Evolutionary conservation across 768 basidiomycete genomes (phyloP).

Genomic region (Wakefieldia striispora): DNA sequence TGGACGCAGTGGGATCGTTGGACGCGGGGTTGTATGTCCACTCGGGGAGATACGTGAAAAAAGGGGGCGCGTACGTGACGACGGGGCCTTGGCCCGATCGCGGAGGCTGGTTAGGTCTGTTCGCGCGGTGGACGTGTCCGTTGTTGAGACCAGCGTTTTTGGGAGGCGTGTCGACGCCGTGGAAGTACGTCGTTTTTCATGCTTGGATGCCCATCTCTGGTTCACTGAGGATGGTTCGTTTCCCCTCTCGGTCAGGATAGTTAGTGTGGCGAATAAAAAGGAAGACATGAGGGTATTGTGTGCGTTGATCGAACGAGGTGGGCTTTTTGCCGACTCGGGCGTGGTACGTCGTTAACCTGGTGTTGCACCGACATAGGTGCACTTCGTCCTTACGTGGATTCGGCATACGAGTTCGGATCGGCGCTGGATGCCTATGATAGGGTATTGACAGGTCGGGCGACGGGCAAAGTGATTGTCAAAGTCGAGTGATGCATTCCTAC

Average conservation of each 20-base stretch:
- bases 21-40: constrained; percentile 49
- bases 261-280: constrained; percentile 32
- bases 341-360: background rate
- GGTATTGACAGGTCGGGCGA: constrained; percentile 52
- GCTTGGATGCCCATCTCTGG: background rate
- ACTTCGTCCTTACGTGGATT: constrained; percentile 57
- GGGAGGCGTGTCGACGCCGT: constrained; percentile 50
- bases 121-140: background rate
- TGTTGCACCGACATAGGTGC: constrained; percentile 34
- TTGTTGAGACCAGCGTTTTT: constrained; percentile 43
- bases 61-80: constrained; percentile 51
- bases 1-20: constrained; percentile 55
- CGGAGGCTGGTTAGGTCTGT: constrained; percentile 16
- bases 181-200: constrained; percentile 36
- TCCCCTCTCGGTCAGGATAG: constrained; percentile 10
- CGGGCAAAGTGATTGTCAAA: constrained; percentile 66
- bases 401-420: constrained; percentile 55
- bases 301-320: constrained; percentile 44
- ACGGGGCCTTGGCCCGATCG: constrained; percentile 45
- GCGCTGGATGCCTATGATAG: constrained; percentile 60
- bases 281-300: constrained; percentile 38
- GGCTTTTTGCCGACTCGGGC: background rate
- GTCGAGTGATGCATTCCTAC: constrained; percentile 28
- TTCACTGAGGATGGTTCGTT: background rate
- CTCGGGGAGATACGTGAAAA: constrained; percentile 50